Percentiles rank a stretch among this genome's conserved stretches.
phyloP scores from a whole-genome alignment of 2,329 filamentous ascomycete species.

The Beauveria sp. region DNA sequence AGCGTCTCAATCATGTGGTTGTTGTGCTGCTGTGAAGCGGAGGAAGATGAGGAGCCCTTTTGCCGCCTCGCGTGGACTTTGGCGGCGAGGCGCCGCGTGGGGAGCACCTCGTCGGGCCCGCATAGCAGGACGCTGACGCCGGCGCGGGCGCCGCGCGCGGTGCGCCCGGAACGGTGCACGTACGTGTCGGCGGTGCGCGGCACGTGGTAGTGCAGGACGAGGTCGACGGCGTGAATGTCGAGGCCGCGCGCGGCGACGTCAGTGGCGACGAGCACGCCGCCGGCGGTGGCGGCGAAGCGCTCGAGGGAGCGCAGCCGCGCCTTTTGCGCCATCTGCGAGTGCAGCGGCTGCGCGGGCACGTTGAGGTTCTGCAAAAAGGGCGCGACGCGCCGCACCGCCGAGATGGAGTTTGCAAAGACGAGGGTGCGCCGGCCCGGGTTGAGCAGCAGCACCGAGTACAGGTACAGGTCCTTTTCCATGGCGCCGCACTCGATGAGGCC shows the following conservation, averaged over 20 bases:
- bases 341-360: constrained; percentile 68
- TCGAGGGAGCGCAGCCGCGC: constrained; percentile 89
- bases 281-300: constrained; percentile 65
- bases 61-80: constrained; percentile 66
- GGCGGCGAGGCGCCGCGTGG: constrained; percentile 72
- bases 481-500: constrained; percentile 86
- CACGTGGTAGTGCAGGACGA: constrained; percentile 92
- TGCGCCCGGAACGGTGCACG: constrained; percentile 90
- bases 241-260: constrained; percentile 91
- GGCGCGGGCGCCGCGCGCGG: constrained; percentile 69
- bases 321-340: constrained; percentile 95
- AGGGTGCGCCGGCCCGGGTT: constrained; percentile 75
- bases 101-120: constrained; percentile 80
- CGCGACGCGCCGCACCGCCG: constrained; percentile 76
- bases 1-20: constrained; percentile 70
- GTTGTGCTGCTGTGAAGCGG: constrained; percentile 25
- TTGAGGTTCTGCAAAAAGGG: constrained; percentile 78
- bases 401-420: constrained; percentile 94
- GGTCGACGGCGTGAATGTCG: constrained; percentile 82
- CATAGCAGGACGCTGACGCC: constrained; percentile 86
- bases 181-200: constrained; percentile 88
- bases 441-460: constrained; percentile 80
- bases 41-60: constrained; percentile 15
- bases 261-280: constrained; percentile 74
- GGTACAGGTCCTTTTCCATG: constrained; percentile 94